Conservation (phyloP, 2,329 filamentous ascomycete genomes). For the Penicillium sp. region DNA sequence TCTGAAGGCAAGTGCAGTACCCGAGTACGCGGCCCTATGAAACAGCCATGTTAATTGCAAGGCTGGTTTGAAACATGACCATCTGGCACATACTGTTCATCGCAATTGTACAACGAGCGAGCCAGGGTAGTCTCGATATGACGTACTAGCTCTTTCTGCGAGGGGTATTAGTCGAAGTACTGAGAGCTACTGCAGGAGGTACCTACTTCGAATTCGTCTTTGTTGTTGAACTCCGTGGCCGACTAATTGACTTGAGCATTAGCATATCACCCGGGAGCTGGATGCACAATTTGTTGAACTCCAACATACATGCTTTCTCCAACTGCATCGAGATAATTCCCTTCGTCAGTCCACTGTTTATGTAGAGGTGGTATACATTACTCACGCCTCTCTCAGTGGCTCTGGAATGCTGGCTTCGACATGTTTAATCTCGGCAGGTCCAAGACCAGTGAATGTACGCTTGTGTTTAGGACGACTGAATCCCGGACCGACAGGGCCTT, state of each 20-base stretch:
- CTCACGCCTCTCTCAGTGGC: constrained; percentile 77
- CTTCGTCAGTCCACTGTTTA: constrained; percentile 17
- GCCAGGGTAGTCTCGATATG: constrained; percentile 97
- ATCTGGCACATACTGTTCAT: constrained; percentile 59
- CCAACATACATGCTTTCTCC: constrained; percentile 56
- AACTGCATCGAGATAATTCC: constrained; percentile 39
- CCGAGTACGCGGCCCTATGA: constrained; percentile 74
- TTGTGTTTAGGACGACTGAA: constrained; percentile 94
- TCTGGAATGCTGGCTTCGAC: constrained; percentile 91
- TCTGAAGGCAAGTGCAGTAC: constrained; percentile 85
- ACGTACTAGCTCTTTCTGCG: constrained; percentile 74
- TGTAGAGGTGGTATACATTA: constrained; percentile 30
- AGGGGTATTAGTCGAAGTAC: constrained; percentile 5
- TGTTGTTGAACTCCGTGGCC: constrained; percentile 66
- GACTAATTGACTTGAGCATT: constrained; percentile 43
- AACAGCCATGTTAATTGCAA: background rate
- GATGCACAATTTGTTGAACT: background rate
- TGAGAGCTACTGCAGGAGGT: background rate
- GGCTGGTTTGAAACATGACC: background rate
- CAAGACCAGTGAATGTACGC: constrained; percentile 92
- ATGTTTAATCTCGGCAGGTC: constrained; percentile 82
- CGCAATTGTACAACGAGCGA: constrained; percentile 95
- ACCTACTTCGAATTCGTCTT: constrained; percentile 70
- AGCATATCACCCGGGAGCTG: background rate
- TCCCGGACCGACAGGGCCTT: constrained; percentile 78